Evolutionary conservation across 371 early-diverging fungal species (phyloP), one percentile per base, ranked within the genome.

Genomic region (Rhizopus microsporus): DNA sequence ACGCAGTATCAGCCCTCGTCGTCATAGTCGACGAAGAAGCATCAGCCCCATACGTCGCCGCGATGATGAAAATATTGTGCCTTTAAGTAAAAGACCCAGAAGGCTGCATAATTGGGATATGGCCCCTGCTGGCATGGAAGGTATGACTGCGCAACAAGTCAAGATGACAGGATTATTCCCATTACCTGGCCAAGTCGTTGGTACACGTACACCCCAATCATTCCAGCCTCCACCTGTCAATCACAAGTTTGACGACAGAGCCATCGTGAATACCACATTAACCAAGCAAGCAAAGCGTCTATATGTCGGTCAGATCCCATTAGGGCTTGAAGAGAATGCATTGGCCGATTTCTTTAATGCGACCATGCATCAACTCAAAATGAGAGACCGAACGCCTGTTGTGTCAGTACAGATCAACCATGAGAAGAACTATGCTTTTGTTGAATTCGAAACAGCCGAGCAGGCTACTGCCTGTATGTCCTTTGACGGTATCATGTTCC

Each of bases 341-440:
- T 78, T 96, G 57, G 83, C 88, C 13, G 83, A 85, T 30, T 96
- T 96, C 70, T 95, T 97, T 71, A 96, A 96, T 62, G 77, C 79
- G 7, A 86, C 90, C 9, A 90, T 96, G 92, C 74, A 82, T 38
- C 81, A 89, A 64, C 74, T 88, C 59, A 81, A 82, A 53, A 63
- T 87, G 23, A 68, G 80, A 0, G 79, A 81, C 33, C 85, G 84
- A 31, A 60, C 84, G 34, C 85, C 91, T 0, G 93, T 94, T 13
- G 69, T 88, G 23, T 78, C 87, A 23, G 89, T 91, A 8, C 92
- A 94, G 63, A 90, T 96, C 61, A 95, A 95, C 68, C 85, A 85
- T 38, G 96, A 94, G 12, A 93, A 94, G 74, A 92, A 91, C 65
- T 96, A 94, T 72, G 96, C 96, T 4, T 96, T 96, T 74, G 88